A percentile compares a stretch with the other conserved stretches of the same genome.
Evolutionary conservation across 768 basidiomycete genomes (phyloP).

Genomic region (Naganishia randhawae): DNA sequence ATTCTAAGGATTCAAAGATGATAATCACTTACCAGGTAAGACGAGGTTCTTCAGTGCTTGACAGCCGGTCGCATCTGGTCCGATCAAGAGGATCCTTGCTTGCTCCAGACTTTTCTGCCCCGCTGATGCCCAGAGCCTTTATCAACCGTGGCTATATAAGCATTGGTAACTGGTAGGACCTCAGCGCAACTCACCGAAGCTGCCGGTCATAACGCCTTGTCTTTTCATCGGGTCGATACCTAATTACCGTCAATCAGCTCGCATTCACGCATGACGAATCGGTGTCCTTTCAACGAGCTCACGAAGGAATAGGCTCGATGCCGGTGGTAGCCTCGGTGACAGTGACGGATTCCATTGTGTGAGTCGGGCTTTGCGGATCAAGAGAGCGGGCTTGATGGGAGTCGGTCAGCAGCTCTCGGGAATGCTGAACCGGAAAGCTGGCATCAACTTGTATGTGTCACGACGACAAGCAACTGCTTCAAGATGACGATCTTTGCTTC

Average conservation of each 20-base stretch:
- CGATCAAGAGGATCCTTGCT: constrained; percentile 74
- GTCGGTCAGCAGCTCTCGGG: no score
- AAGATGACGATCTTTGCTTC: no score
- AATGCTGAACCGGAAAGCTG: no score
- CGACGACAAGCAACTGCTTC: no score
- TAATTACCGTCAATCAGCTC: constrained; percentile 36
- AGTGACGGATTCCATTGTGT: constrained; percentile 46
- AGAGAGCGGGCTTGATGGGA: no score
- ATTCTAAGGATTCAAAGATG: no score
- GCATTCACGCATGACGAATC: not conserved
- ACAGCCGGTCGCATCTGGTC: constrained; percentile 75
- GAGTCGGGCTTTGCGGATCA: constrained; percentile 14
- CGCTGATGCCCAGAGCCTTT: constrained; percentile 84
- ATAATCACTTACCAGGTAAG: constrained; percentile 63
- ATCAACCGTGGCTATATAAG: not conserved
- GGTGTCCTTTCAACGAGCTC: constrained; percentile 19
- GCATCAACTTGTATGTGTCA: no score
- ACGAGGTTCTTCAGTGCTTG: constrained; percentile 94
- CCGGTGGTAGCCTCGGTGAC: constrained; percentile 38
- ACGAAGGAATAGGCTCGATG: constrained; percentile 42
- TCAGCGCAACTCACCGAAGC: constrained; percentile 61
- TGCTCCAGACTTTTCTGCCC: constrained; percentile 86
- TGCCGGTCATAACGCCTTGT: constrained; percentile 92
- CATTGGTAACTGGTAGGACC: not conserved
- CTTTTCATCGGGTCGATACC: constrained; percentile 74